A percentile compares a stretch with the other conserved stretches of the same genome.
phyloP scores from a whole-genome alignment of 768 basidiomycete genomes.

The Lactifluus echinatus region DNA sequence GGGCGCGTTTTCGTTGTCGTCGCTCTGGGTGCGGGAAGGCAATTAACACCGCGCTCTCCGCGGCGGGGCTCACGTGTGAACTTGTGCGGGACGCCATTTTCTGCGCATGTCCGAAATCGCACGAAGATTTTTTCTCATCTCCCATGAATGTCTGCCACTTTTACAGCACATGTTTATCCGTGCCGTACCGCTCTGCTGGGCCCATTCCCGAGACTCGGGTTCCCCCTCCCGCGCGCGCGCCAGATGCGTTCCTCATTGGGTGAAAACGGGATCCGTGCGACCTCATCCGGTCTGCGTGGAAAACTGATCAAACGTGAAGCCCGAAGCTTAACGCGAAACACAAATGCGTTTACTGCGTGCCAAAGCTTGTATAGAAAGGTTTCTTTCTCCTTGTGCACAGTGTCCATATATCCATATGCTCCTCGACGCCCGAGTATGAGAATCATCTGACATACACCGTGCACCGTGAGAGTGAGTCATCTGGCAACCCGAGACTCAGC shows the following conservation, averaged over 20 bases:
- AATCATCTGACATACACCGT: background rate
- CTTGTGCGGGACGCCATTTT: background rate
- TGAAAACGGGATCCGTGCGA: background rate
- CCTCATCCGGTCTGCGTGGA: background rate
- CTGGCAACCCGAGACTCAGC: background rate
- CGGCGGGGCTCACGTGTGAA: slow-evolving; percentile 5
- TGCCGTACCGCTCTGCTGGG: slow-evolving; percentile 1
- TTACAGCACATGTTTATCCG: slow-evolving; percentile 8
- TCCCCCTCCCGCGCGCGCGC: background rate
- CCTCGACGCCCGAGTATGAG: background rate
- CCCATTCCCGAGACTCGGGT: background rate
- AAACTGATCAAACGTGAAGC: slow-evolving; percentile 4
- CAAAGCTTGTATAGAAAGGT: background rate
- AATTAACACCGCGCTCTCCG: slow-evolving; percentile 10
- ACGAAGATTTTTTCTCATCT: too few species aligned
- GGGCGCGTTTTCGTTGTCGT: background rate
- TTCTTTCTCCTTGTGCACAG: background rate
- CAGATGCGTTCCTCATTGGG: background rate
- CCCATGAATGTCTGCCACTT: too few species aligned
- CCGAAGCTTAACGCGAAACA: background rate
- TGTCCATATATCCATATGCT: background rate
- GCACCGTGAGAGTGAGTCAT: background rate
- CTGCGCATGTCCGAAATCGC: slow-evolving; percentile 9
- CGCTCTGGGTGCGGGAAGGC: background rate
- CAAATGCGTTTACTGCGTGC: background rate